A percentile compares a stretch with the other conserved stretches of the same genome.
Evolutionary conservation across 208 protist genomes (phyloP).

Genomic region (Balamuthia mandrillaris): DNA sequence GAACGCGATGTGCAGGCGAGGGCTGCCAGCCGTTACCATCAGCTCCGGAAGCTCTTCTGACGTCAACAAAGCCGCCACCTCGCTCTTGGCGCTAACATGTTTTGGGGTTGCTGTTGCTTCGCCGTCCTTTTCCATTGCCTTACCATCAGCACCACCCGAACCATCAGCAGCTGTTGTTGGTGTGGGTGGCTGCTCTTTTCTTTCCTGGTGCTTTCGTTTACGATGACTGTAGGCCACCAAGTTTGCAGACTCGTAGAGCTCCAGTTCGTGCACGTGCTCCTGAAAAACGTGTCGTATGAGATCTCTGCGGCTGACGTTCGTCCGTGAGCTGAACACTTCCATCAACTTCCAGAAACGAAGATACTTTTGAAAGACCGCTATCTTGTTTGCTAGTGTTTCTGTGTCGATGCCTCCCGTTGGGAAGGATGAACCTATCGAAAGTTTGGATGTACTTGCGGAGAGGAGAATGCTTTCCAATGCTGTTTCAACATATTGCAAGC

Average conservation of each 20-base stretch:
- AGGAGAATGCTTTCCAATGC: neutral
- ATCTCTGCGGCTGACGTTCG: neutral
- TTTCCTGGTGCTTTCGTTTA: no score
- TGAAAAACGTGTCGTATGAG: neutral
- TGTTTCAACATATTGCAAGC: neutral
- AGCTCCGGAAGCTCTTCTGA: neutral
- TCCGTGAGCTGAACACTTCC: neutral
- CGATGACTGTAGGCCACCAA: neutral
- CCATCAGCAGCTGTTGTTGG: neutral
- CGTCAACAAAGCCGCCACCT: neutral
- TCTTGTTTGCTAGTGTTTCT: neutral
- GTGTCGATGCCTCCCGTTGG: no score
- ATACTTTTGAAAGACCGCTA: neutral
- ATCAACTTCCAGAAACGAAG: conserved; percentile 18
- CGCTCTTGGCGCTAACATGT: neutral
- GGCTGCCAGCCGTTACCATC: conserved; percentile 9
- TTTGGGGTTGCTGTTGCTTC: neutral
- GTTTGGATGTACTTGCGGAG: neutral
- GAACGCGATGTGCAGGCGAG: conserved; percentile 11
- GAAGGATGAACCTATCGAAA: no score
- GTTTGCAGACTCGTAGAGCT: neutral
- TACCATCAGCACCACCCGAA: neutral
- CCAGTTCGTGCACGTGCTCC: neutral
- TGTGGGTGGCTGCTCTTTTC: neutral
- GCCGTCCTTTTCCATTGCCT: neutral